Evolutionary conservation across 805 yeast species (phyloP).

Genomic region (Ogataea neopini): DNA sequence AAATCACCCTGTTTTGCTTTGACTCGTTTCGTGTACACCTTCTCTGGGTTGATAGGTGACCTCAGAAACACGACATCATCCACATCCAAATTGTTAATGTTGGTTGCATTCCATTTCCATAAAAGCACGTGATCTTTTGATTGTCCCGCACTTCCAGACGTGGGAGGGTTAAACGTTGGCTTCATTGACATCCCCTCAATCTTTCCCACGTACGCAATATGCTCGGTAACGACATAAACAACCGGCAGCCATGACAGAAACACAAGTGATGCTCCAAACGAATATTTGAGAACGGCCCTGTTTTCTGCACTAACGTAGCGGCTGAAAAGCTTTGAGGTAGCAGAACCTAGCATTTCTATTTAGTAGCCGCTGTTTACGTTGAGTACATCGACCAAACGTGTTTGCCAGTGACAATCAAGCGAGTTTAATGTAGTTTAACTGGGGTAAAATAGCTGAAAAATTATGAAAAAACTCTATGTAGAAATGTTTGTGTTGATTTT

Average conservation of each 20-base stretch:
- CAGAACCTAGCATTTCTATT: conserved; percentile 3
- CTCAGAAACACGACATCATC: conserved; percentile 78
- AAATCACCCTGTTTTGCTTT: conserved; percentile 74
- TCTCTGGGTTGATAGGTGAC: conserved; percentile 79
- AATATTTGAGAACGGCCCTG: conserved; percentile 28
- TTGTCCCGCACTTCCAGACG: conserved; percentile 20
- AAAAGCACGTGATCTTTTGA: conserved; percentile 64
- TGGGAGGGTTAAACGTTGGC: conserved; percentile 80
- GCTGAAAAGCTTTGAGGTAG: conserved; percentile 1
- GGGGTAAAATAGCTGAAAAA: too few species aligned
- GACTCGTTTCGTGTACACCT: conserved; percentile 75
- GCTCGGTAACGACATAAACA: conserved; percentile 62
- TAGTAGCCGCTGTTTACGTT: too few species aligned
- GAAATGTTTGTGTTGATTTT: too few species aligned
- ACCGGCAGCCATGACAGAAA: conserved; percentile 81
- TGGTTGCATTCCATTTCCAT: conserved; percentile 59
- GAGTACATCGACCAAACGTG: too few species aligned
- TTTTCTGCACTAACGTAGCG: conserved; percentile 11
- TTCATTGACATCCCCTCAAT: conserved; percentile 85
- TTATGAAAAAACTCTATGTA: background rate
- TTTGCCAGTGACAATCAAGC: background rate
- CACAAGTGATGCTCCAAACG: conserved; percentile 34
- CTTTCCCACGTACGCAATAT: conserved; percentile 69
- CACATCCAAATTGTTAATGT: conserved; percentile 46
- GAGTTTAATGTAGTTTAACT: background rate